phyloP scores from a whole-genome alignment of 371 early-diverging fungal genomes.

The Capillidium rhysosporum region DNA sequence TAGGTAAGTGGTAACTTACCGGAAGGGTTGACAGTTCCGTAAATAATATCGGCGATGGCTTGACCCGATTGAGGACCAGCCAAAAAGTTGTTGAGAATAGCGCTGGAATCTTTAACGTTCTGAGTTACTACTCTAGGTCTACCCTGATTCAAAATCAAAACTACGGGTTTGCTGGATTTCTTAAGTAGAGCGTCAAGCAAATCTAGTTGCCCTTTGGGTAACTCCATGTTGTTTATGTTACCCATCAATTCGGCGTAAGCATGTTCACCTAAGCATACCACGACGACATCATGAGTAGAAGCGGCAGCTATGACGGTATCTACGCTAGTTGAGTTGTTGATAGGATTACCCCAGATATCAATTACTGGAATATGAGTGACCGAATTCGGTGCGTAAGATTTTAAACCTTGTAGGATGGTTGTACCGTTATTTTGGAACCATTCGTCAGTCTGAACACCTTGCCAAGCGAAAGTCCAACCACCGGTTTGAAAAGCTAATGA shows the following conservation, averaged over 20 bases:
- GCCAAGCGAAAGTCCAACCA: conserved; percentile 37
- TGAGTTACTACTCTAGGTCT: conserved; percentile 29
- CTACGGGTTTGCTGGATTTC: conserved; percentile 15
- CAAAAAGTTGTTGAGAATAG: conserved; percentile 25
- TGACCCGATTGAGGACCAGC: conserved; percentile 39
- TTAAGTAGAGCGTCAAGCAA: conserved; percentile 14
- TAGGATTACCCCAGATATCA: background rate
- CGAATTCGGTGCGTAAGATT: conserved; percentile 1
- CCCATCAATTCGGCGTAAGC: conserved; percentile 28
- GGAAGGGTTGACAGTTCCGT: conserved; percentile 21
- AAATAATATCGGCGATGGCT: conserved; percentile 28
- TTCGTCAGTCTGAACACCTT: conserved; percentile 20
- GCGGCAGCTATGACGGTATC: conserved; percentile 13
- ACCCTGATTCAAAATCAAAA: conserved; percentile 29
- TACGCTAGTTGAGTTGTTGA: conserved; percentile 13
- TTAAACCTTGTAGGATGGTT: conserved; percentile 21
- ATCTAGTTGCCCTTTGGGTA: conserved; percentile 26
- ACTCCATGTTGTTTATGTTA: conserved; percentile 24
- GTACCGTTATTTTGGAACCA: conserved; percentile 24
- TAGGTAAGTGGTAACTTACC: conserved; percentile 29
- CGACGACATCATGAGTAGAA: conserved; percentile 18
- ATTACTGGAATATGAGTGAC: background rate
- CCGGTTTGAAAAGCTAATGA: conserved; percentile 23
- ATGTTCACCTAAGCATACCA: conserved; percentile 24
- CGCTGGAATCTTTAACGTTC: conserved; percentile 17